Conservation (phyloP, 1,139 yeast species). For the Scheffersomyces cryptocercus region DNA sequence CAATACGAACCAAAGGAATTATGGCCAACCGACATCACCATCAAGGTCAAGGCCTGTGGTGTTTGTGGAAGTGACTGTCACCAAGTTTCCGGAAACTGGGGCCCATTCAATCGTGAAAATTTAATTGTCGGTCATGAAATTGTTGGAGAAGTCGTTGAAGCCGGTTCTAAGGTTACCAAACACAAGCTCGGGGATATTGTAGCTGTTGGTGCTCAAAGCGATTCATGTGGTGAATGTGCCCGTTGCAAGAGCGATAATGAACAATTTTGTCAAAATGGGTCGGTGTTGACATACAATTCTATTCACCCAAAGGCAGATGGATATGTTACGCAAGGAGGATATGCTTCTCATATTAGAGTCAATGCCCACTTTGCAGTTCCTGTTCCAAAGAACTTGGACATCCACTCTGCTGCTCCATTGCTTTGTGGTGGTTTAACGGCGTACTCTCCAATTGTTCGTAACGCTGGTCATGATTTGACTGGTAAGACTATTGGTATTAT, state of each 20-base stretch:
- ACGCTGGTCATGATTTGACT: constrained; percentile 32
- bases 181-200: constrained; percentile 46
- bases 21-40: constrained; percentile 32
- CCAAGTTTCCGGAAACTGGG: constrained; percentile 45
- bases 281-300: constrained; percentile 40
- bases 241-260: constrained; percentile 45
- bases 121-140: constrained; percentile 52
- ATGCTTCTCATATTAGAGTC: constrained; percentile 50
- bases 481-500: constrained; percentile 52
- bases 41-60: constrained; percentile 39
- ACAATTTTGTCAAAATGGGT: constrained; percentile 41
- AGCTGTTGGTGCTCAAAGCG: constrained; percentile 53
- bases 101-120: constrained; percentile 20
- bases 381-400: constrained; percentile 45
- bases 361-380: constrained; percentile 50
- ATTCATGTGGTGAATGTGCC: constrained; percentile 45
- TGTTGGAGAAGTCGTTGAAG: constrained; percentile 43
- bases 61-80: constrained; percentile 47
- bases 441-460: constrained; percentile 51
- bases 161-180: constrained; percentile 37
- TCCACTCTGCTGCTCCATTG: constrained; percentile 49
- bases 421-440: constrained; percentile 57
- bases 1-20: constrained; percentile 30
- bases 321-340: constrained; percentile 53
- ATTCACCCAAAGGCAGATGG: constrained; percentile 38